Base-by-base conservation (phyloP, 352 stramenopile species). In the Phytopythium oedochilum region DNA sequence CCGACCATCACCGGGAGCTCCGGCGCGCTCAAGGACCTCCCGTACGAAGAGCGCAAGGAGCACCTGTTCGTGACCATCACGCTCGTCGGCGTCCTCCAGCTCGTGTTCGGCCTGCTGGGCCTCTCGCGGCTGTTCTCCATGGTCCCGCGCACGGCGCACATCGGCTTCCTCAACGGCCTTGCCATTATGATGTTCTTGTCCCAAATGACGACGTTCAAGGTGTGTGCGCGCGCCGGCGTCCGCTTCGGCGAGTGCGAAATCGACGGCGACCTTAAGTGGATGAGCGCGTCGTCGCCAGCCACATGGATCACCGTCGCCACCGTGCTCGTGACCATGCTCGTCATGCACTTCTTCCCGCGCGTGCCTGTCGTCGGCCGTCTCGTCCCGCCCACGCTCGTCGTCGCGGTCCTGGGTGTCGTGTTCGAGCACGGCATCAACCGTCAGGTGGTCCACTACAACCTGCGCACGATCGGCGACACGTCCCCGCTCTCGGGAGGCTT, bases 121-220 rank as follows among this genome's bases (percentile, higher is more conserved):
- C 65, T 98, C 17, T 96, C 88, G 14, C 92, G 89, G 54, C 80
- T 98, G 23, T 96, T 99, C 46, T 75, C 88, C 9, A 84, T 98
- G 59, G 90, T 99, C 43, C 92, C 94, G 0, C 83, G 94, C 61
- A 96, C 92, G 8, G 94, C 97, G 11, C 97, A 98, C 78, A 85
- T 98, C 34, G 94, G 94, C 5, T 99, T 99, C 72, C 83, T 98
- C 25, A 98, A 98, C 71, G 94, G 96, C 3, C 75, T 99, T 34
- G 83, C 92, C 3, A 59, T 98, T 28, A 96, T 99, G 61, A 97
- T 99, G 83, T 89, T 96, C 34, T 72, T 96, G 31, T 95, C 94
- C 26, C 96, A 99, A 66, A 86, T 97, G 50, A 87, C 79, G 9
- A 95, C 94, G 40, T 97, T 98, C 58, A 63, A 94, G 56, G 71